These are phyloP conservation scores for Coniochaeta hoffmannii DNA, from an alignment of 2,329 filamentous ascomycete genomes.

Conservation along the genomic window DNA sequence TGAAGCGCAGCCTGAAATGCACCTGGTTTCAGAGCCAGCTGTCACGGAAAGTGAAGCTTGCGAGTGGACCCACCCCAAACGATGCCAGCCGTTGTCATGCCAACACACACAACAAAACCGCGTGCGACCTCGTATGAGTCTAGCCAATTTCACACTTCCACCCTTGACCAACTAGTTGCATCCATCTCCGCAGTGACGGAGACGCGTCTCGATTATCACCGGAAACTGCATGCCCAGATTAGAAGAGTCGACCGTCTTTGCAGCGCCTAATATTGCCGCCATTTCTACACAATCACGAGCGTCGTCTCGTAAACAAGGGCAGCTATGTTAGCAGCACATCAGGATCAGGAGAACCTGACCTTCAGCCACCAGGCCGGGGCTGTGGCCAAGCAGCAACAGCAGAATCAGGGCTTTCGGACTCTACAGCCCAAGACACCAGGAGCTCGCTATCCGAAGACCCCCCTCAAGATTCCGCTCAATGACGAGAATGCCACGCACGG, in stretches of 20 bases:
- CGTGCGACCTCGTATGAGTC: background rate
- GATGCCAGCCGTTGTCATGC: background rate
- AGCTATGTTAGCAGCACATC: conserved; percentile 66
- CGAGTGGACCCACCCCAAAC: background rate
- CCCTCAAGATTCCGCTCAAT: conserved; percentile 67
- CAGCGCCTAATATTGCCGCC: no score
- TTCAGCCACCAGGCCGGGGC: conserved; percentile 65
- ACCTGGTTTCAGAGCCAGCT: background rate
- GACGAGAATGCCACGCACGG: conserved; percentile 70
- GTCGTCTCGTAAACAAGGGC: background rate
- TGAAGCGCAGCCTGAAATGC: background rate
- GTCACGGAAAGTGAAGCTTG: background rate
- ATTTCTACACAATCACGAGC: background rate
- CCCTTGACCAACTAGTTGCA: background rate
- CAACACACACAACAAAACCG: background rate
- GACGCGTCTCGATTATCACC: background rate
- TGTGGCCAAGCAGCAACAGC: conserved; percentile 55
- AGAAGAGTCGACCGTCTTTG: background rate
- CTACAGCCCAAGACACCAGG: conserved; percentile 72
- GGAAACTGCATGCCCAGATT: conserved; percentile 6
- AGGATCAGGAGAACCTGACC: conserved; percentile 83
- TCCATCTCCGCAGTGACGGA: background rate
- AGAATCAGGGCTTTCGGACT: conserved; percentile 30
- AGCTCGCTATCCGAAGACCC: conserved; percentile 71
- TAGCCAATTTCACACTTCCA: background rate